Evolutionary conservation across 2,329 filamentous ascomycete species (phyloP), one percentile per base, ranked within the genome.

Genomic region (Diaporthe sp.): DNA sequence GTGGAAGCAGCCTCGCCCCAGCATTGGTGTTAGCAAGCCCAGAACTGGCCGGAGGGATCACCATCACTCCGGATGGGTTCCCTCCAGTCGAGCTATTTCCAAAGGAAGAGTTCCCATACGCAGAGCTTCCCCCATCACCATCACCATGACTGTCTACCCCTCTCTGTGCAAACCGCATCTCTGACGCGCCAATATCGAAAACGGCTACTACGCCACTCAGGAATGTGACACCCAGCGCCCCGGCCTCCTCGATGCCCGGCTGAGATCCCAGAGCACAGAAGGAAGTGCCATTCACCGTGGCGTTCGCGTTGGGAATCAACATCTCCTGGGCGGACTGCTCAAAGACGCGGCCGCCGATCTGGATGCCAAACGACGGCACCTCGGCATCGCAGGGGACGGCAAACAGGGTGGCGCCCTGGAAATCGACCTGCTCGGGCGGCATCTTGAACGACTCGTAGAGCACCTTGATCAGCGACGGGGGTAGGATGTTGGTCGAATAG

Each of bases 151-250:
- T 9, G 2, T 19, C n/a, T 2, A 6, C 6, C 4, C 42, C 58
- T 10, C 76, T 58, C 58, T 71, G 57, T 8, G 81, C 81, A 72
- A 83, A 83, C 37, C 81, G 75, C 80, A 83, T 82, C 77, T 82
- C 80, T 0, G 74, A 76, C 4, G 78, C 76, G 0, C 79, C 81
- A 0, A 83, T 77, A 49, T 83, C 82, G 53, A 83, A 83, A 0
- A 83, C 82, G 7, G 81, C 80, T 12, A 83, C 79, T 0, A 83
- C 77, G 53, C 79, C 81, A 10, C 79, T 79, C 72, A 83, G 60
- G 42, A 82, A 82, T 0, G 80, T 78, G 6, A 81, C 79, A 0
- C 81, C 82, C 37, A 83, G 76, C 3, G 58, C 62, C 1, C 73
- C 76, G 0, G 65, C 62, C 42, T 44, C 34, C 28, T 75, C 71